These are phyloP conservation scores for Plasmodium fragile DNA, from an alignment of 169 alveolate species.

Conservation along the genomic window DNA sequence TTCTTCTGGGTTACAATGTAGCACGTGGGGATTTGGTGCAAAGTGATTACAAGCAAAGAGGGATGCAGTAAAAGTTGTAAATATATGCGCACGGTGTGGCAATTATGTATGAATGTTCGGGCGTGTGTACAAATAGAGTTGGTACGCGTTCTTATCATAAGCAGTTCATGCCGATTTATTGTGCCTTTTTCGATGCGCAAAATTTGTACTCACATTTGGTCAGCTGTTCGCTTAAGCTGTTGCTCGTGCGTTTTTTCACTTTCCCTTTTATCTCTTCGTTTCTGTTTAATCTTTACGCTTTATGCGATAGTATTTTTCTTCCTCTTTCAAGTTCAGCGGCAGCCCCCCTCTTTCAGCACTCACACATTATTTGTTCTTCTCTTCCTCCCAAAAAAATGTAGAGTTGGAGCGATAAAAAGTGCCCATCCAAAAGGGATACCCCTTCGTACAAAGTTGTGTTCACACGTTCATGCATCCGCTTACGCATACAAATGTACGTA, in stretches of 20 bases:
- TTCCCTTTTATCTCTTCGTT: background rate
- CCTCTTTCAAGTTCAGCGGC: background rate
- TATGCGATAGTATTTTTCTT: constrained; percentile 1
- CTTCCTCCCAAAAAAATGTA: background rate
- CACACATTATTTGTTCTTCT: constrained; percentile 17
- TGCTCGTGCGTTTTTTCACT: background rate
- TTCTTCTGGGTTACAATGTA: background rate
- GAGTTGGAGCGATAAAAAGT: background rate
- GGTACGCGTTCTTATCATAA: background rate
- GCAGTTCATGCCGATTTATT: background rate
- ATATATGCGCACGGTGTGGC: background rate
- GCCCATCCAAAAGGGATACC: background rate
- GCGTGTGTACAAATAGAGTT: background rate
- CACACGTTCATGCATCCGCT: background rate
- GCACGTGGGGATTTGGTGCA: background rate
- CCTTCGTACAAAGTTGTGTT: background rate
- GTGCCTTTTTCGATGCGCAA: background rate
- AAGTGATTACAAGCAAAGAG: background rate
- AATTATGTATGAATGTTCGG: background rate
- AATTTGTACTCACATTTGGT: background rate
- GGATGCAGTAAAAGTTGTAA: background rate
- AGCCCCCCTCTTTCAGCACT: constrained; percentile 19
- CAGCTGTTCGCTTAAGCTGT: background rate
- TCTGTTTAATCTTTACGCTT: background rate
- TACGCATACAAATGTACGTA: background rate